Evolutionary conservation across 2,329 filamentous ascomycete genomes (phyloP).

Genomic region (Sarocladium strictum): DNA sequence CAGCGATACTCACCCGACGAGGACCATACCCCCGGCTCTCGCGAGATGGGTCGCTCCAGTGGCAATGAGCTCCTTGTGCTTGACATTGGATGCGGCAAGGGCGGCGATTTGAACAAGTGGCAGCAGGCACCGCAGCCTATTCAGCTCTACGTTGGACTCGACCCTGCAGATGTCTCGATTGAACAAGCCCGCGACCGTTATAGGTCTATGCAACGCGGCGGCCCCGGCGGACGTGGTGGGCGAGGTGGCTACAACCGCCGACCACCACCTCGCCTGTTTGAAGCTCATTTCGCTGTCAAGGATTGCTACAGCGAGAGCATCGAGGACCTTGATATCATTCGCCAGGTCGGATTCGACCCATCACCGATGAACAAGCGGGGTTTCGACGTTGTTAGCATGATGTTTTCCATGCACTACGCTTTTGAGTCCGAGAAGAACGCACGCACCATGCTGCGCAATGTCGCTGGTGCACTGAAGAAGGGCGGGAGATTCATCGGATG

Average conservation of each 20-base stretch:
- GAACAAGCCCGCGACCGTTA: constrained; percentile 85
- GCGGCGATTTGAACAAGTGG: constrained; percentile 94
- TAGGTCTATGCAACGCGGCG: constrained; percentile 59
- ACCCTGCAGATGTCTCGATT: constrained; percentile 89
- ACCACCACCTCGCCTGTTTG: constrained; percentile 58
- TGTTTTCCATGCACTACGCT: constrained; percentile 99
- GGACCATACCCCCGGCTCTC: constrained; percentile 58
- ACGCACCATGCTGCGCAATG: constrained; percentile 86
- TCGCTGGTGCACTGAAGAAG: constrained; percentile 84
- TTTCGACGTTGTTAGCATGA: constrained; percentile 96
- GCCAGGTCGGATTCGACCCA: constrained; percentile 80
- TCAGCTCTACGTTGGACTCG: constrained; percentile 88
- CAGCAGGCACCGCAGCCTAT: constrained; percentile 86
- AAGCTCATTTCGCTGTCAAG: constrained; percentile 82
- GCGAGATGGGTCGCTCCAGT: constrained; percentile 43
- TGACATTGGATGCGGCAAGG: constrained; percentile 95
- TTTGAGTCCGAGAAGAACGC: constrained; percentile 91
- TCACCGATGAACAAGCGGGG: constrained; percentile 69
- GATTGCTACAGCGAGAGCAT: constrained; percentile 88
- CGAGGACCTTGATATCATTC: constrained; percentile 73
- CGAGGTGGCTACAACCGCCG: constrained; percentile 31
- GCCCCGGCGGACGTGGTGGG: constrained; percentile 47
- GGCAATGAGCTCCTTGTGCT: constrained; percentile 69
- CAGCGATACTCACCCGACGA: constrained; percentile 90
- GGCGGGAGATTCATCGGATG: constrained; percentile 91